Percentiles rank a stretch among this genome's conserved stretches.
Conservation (phyloP, 768 basidiomycete species). For the Leccinum boreale region DNA sequence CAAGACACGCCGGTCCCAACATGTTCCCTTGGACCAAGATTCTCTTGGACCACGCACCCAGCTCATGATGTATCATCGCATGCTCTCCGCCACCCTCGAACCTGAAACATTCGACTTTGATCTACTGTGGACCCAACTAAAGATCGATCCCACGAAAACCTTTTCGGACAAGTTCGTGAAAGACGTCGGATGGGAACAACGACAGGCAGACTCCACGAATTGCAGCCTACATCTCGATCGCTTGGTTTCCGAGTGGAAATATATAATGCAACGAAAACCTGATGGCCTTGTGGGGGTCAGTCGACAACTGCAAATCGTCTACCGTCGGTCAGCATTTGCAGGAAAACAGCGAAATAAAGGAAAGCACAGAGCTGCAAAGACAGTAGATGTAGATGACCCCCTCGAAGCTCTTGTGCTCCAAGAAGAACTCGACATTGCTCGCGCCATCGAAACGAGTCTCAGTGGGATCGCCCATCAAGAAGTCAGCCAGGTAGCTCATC, state of each 20-base stretch:
- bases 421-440: conserved; percentile 43
- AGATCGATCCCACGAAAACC: conserved; percentile 38
- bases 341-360: background rate
- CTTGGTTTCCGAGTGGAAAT: conserved; percentile 33
- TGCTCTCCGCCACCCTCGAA: conserved; percentile 52
- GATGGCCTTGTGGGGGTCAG: conserved; percentile 31
- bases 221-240: conserved; percentile 28
- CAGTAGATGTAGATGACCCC: conserved; percentile 7
- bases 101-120: conserved; percentile 47
- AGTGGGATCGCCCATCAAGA: conserved; percentile 16
- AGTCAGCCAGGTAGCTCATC: conserved; percentile 3
- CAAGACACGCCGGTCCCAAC: conserved; percentile 56
- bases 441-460: conserved; percentile 48
- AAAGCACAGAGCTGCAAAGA: conserved; percentile 2
- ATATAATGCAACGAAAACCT: conserved; percentile 17
- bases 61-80: conserved; percentile 73
- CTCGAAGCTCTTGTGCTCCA: conserved; percentile 18
- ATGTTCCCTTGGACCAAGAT: conserved; percentile 57
- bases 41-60: conserved; percentile 60
- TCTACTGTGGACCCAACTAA: conserved; percentile 47
- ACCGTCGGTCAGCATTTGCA: conserved; percentile 28
- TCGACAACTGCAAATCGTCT: conserved; percentile 38
- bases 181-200: conserved; percentile 20
- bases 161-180: conserved; percentile 53
- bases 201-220: conserved; percentile 18